A percentile compares a stretch with the other conserved stretches of the same genome.
Conservation (phyloP, 805 yeast species). For the Metschnikowia gruessii region DNA sequence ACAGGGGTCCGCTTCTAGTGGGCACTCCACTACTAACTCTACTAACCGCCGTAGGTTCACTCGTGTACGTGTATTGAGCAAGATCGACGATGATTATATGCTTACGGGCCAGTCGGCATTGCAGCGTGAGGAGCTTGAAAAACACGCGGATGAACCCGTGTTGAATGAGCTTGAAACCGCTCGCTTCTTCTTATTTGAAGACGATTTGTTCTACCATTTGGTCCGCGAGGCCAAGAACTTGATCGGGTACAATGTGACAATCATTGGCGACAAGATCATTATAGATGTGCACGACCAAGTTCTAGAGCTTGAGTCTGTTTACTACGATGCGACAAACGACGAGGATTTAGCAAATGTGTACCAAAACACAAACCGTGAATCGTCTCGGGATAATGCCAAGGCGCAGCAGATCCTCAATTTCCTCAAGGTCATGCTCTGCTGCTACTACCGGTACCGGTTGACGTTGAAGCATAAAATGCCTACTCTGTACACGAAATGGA, state of each 20-base stretch:
- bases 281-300: conserved; percentile 64
- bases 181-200: conserved; percentile 77
- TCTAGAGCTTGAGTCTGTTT: conserved; percentile 67
- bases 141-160: conserved; percentile 17
- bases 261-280: conserved; percentile 60
- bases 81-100: conserved; percentile 51
- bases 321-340: conserved; percentile 39
- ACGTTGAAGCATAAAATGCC: conserved; percentile 46
- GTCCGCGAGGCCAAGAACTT: conserved; percentile 71
- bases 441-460: conserved; percentile 50
- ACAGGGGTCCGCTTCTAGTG: no score
- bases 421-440: conserved; percentile 59
- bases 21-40: no score
- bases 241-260: conserved; percentile 64
- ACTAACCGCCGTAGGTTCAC: conserved; percentile 44
- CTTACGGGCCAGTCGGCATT: conserved; percentile 52
- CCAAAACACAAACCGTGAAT: conserved; percentile 29
- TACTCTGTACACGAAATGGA: conserved; percentile 45
- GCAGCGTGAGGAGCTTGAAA: conserved; percentile 14
- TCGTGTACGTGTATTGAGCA: conserved; percentile 56
- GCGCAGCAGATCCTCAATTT: conserved; percentile 56
- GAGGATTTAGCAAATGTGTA: conserved; percentile 33
- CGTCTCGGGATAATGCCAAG: conserved; percentile 32
- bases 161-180: conserved; percentile 62
- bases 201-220: conserved; percentile 78